A percentile compares a stretch with the other conserved stretches of the same genome.
Conservation (phyloP, 140 eudicot species). For the Cichorium intybus region DNA sequence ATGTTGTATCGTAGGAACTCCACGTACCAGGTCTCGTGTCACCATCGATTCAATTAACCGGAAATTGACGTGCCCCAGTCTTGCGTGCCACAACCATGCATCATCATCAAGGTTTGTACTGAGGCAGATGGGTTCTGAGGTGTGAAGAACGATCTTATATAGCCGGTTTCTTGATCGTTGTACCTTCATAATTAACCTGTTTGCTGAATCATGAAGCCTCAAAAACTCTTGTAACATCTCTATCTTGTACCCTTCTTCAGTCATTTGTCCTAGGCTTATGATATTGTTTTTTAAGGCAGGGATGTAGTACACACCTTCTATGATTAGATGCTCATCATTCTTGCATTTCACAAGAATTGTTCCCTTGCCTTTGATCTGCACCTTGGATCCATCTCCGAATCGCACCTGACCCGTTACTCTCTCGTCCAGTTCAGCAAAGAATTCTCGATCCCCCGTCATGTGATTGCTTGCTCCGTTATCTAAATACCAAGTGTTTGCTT, state of each 20-base stretch:
- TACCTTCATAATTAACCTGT: background rate
- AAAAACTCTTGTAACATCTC: background rate
- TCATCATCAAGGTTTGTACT: background rate
- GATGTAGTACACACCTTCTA: background rate
- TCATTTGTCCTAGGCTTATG: background rate
- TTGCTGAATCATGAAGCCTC: background rate
- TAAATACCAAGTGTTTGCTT: background rate
- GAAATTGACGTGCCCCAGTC: background rate
- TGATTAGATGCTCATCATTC: background rate
- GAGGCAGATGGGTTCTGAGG: background rate
- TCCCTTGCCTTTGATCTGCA: background rate
- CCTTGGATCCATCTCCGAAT: too few relatives aligned
- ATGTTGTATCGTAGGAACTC: background rate
- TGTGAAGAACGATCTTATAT: background rate
- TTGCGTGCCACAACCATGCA: slow-evolving; percentile 10
- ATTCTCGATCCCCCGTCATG: background rate
- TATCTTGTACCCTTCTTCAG: background rate
- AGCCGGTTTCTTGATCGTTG: background rate
- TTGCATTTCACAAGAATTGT: background rate
- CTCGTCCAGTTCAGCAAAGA: background rate
- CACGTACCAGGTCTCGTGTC: background rate
- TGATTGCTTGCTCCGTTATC: slow-evolving; percentile 1
- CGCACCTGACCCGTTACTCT: background rate
- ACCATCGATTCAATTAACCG: background rate
- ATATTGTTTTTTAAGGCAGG: background rate